Conservation (phyloP, 2,329 filamentous ascomycete species). For the Pseudogymnoascus sp. region DNA sequence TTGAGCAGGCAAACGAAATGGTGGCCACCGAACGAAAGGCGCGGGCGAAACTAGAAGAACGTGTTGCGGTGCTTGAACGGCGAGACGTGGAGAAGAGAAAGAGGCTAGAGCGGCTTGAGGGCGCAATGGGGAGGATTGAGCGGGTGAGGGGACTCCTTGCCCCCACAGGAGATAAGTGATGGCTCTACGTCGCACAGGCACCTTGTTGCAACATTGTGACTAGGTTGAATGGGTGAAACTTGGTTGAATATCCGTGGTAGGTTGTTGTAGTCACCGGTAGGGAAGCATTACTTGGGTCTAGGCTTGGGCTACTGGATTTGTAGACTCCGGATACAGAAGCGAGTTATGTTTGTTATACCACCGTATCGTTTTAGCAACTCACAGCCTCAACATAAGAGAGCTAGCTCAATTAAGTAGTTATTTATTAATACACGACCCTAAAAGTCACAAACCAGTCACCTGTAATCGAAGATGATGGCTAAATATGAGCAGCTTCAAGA, state of each 20-base stretch:
- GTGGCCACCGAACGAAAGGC: conserved; percentile 67
- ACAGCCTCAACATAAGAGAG: background rate
- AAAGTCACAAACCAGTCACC: background rate
- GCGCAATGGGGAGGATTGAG: conserved; percentile 62
- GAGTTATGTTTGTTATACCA: background rate
- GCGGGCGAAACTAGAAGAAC: conserved; percentile 60
- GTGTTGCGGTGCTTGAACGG: conserved; percentile 58
- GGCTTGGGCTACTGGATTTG: background rate
- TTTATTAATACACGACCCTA: background rate
- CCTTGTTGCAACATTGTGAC: background rate
- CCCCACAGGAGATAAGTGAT: background rate
- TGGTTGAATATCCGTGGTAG: background rate
- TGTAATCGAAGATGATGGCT: background rate
- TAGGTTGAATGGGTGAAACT: background rate
- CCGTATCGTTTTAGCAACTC: background rate
- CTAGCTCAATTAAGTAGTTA: background rate
- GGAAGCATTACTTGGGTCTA: background rate
- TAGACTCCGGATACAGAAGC: background rate
- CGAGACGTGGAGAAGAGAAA: conserved; percentile 62
- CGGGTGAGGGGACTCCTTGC: conserved; percentile 53
- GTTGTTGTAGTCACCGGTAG: background rate
- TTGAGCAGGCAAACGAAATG: conserved; percentile 83
- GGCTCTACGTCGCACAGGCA: background rate
- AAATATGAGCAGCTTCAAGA: background rate
- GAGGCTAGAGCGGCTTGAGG: conserved; percentile 62